phyloP scores from a whole-genome alignment of 352 stramenopile species.

The Globisporangium spinosum region DNA sequence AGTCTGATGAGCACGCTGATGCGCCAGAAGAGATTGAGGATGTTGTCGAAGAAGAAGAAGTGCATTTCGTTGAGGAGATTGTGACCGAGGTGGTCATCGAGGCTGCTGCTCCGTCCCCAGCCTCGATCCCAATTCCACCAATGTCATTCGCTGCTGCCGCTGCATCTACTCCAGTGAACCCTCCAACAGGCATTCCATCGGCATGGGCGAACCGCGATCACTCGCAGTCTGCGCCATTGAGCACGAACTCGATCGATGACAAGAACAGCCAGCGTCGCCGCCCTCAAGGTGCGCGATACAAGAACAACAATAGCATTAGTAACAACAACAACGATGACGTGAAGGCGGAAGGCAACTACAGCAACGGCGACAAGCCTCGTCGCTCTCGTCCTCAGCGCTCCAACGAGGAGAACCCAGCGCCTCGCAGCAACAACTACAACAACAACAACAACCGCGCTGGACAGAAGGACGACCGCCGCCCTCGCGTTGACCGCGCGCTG shows the following conservation, averaged over 20 bases:
- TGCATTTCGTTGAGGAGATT: constrained; percentile 1
- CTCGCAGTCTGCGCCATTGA: constrained; percentile 19
- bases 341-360: neutral
- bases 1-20: constrained; percentile 19
- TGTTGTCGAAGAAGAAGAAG: constrained; percentile 12
- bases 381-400: constrained; percentile 27
- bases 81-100: constrained; percentile 14
- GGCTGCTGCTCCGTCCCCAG: constrained; percentile 12
- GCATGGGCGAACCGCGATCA: constrained; percentile 24
- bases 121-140: constrained; percentile 31
- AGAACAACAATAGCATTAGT: constrained; percentile 31
- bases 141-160: constrained; percentile 52
- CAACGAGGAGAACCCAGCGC: constrained; percentile 26
- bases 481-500: constrained; percentile 33
- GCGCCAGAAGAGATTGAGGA: constrained; percentile 18
- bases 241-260: constrained; percentile 18
- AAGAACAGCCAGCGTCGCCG: constrained; percentile 38
- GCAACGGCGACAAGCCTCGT: constrained; percentile 28
- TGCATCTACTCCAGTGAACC: constrained; percentile 8
- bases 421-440: constrained; percentile 22
- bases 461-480: constrained; percentile 37
- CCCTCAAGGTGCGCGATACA: constrained; percentile 29
- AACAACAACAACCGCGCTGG: constrained; percentile 12
- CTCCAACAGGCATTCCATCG: constrained; percentile 11
- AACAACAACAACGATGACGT: constrained; percentile 12